A percentile compares a stretch with the other conserved stretches of the same genome.
Evolutionary conservation across 139 green algal species (phyloP).

Genomic region (Coelastrella sp.): DNA sequence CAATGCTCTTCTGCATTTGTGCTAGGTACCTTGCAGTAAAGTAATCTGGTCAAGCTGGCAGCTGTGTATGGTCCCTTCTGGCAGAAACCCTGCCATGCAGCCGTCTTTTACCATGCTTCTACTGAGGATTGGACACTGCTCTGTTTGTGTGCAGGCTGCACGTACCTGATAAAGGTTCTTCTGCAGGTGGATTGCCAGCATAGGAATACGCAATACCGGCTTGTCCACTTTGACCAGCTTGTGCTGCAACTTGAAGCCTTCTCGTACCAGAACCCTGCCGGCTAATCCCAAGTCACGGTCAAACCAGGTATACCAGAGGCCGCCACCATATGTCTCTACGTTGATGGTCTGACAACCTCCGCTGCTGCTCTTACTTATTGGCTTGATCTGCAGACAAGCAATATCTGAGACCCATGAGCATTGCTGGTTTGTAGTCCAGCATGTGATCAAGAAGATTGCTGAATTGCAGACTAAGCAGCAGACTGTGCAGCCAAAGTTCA

Average conservation of each 20-base stretch:
- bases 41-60: too few species aligned
- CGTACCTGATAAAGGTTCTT: slow-evolving; percentile 13
- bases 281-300: slow-evolving; percentile 95
- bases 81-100: too few species aligned
- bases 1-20: too few species aligned
- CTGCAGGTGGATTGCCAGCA: slow-evolving; percentile 82
- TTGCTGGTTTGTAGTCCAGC: too few species aligned
- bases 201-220: slow-evolving; percentile 92
- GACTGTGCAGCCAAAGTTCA: too few species aligned
- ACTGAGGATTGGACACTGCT: neutral
- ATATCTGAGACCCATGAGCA: neutral
- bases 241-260: slow-evolving; percentile 42
- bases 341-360: slow-evolving; percentile 81
- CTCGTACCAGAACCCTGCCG: slow-evolving; percentile 75
- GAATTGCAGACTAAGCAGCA: too few species aligned
- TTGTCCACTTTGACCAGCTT: slow-evolving; percentile 70
- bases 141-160: neutral
- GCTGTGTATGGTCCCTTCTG: too few species aligned
- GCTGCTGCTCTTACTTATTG: slow-evolving; percentile 69
- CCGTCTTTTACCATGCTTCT: too few species aligned
- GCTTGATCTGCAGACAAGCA: slow-evolving; percentile 69
- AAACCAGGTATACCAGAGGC: slow-evolving; percentile 99
- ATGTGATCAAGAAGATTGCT: too few species aligned
- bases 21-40: too few species aligned
- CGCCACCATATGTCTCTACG: slow-evolving; percentile 95